phyloP scores from a whole-genome alignment of 2,329 filamentous ascomycete species.

The Chalaropsis ovoidea region DNA sequence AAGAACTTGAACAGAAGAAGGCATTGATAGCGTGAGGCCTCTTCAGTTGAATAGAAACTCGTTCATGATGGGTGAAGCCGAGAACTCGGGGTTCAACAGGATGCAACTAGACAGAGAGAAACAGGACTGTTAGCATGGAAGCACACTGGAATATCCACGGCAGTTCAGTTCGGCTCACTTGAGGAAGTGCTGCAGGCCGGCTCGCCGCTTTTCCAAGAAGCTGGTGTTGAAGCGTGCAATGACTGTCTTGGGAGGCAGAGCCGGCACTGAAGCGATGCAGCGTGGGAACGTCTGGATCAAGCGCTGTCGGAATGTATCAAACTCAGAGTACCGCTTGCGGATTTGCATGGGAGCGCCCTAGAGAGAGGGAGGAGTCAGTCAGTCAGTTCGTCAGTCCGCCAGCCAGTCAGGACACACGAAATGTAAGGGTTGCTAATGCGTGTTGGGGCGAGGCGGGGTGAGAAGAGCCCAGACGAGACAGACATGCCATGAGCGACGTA shows the following conservation, averaged over 20 bases:
- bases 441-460: too few species aligned
- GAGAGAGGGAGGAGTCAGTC: conserved; percentile 26
- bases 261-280: conserved; percentile 76
- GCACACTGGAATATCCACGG: not conserved
- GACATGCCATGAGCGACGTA: conserved; percentile 36
- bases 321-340: conserved; percentile 79
- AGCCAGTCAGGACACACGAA: conserved; percentile 7
- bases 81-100: conserved; percentile 85
- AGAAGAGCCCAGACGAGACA: not conserved
- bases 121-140: not conserved
- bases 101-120: conserved; percentile 55
- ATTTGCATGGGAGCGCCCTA: conserved; percentile 53
- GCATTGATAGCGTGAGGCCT: not conserved
- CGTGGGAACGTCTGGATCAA: conserved; percentile 73
- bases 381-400: not conserved
- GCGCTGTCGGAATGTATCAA: conserved; percentile 67
- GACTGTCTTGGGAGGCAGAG: conserved; percentile 80
- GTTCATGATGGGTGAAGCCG: conserved; percentile 79
- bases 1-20: not conserved
- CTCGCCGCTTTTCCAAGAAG: conserved; percentile 75
- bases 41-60: conserved; percentile 68
- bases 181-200: conserved; percentile 81
- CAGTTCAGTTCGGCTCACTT: conserved; percentile 51
- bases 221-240: conserved; percentile 74
- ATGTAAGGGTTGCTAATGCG: not conserved